Conservation (phyloP, 208 protist genomes). For the Endotrypanum monterogeii region DNA sequence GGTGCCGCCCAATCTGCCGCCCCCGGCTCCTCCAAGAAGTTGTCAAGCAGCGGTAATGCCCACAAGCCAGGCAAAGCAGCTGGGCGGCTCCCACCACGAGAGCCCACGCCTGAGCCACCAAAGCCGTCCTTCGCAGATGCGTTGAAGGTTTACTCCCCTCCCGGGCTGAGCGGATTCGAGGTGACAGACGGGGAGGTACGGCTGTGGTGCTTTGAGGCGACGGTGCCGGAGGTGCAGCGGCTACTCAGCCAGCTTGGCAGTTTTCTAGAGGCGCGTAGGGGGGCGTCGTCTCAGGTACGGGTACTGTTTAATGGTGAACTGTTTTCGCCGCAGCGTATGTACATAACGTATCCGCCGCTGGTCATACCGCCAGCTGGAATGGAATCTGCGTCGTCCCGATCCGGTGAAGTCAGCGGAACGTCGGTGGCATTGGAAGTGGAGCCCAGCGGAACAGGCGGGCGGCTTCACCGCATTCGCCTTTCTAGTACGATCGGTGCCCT, state of each 20-base stretch:
- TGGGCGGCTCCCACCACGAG: constrained; percentile 7
- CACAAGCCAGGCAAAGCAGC: constrained; percentile 27
- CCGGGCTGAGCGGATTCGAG: constrained; percentile 87
- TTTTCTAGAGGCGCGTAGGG: constrained; percentile 18
- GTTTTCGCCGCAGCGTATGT: constrained; percentile 68
- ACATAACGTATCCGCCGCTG: constrained; percentile 73
- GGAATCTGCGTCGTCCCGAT: neutral
- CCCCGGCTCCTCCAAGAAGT: neutral
- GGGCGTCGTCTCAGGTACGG: constrained; percentile 20
- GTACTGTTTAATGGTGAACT: constrained; percentile 84
- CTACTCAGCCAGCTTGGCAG: constrained; percentile 34
- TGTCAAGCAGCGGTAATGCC: neutral
- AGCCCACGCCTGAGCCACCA: constrained; percentile 15
- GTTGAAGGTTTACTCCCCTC: constrained; percentile 70
- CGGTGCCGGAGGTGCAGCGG: constrained; percentile 68
- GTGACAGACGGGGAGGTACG: constrained; percentile 74
- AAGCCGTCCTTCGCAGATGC: constrained; percentile 43
- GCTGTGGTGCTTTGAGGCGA: constrained; percentile 80
- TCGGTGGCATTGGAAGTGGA: constrained; percentile 42
- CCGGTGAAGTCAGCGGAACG: neutral
- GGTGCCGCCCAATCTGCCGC: neutral
- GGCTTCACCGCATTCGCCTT: constrained; percentile 84
- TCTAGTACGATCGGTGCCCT: constrained; percentile 50
- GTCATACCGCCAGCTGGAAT: constrained; percentile 55
- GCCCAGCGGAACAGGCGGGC: constrained; percentile 77